A percentile compares a stretch with the other conserved stretches of the same genome.
phyloP scores from a whole-genome alignment of 2,329 filamentous ascomycete genomes.

The Falciphora oryzae region DNA sequence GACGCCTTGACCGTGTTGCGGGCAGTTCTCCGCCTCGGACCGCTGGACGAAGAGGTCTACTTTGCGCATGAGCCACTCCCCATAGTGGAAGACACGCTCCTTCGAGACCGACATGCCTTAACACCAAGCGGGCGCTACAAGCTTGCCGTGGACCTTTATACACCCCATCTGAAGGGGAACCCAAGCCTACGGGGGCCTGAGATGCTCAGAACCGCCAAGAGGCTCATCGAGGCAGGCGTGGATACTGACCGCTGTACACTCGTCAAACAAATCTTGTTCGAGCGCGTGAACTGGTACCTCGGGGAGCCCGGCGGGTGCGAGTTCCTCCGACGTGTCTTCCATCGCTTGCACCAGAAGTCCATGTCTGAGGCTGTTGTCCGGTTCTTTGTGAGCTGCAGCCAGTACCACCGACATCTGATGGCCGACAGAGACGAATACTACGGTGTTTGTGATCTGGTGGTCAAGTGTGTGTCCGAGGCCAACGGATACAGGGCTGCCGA shows the following conservation, averaged over 20 bases:
- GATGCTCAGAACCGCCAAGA: slow-evolving; percentile 1
- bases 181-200: neutral
- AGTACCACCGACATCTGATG: slow-evolving; percentile 8
- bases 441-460: slow-evolving; percentile 24
- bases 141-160: slow-evolving; percentile 11
- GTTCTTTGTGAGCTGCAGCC: slow-evolving; percentile 22
- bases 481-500: slow-evolving; percentile 21
- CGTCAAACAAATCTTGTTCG: neutral
- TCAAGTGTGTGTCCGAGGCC: slow-evolving; percentile 25
- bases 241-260: neutral
- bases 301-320: slow-evolving; percentile 12
- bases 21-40: slow-evolving; percentile 20
- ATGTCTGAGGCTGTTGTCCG: slow-evolving; percentile 27
- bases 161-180: slow-evolving; percentile 4
- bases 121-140: neutral
- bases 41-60: slow-evolving; percentile 28
- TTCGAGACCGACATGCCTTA: slow-evolving; percentile 5
- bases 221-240: neutral
- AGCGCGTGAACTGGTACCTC: slow-evolving; percentile 5
- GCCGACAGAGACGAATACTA: slow-evolving; percentile 16
- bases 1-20: slow-evolving; percentile 27
- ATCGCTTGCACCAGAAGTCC: slow-evolving; percentile 22
- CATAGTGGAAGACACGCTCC: slow-evolving; percentile 26
- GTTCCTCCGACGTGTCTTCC: slow-evolving; percentile 27
- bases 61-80: slow-evolving; percentile 29